Base-by-base conservation (phyloP, 306 rosid genomes). In the Prunus campanulata region DNA sequence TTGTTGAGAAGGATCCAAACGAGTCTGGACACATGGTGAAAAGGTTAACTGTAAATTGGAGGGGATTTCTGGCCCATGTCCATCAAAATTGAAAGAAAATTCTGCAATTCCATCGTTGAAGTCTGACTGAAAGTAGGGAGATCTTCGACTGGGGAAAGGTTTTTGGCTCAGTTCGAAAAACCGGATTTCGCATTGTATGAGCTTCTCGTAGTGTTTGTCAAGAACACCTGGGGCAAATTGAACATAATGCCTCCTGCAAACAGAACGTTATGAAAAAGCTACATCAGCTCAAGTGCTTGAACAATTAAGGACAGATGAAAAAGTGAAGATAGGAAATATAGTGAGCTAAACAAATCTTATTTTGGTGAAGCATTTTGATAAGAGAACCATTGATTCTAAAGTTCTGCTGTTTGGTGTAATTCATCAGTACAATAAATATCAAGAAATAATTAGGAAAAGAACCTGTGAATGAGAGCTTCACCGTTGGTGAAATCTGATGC, bases 151-250 rank as follows among this genome's bases (percentile, higher is more conserved):
- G 2, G 90, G 96, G 44, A 83, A 90, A 0, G 75, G 77, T 15
- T 59, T 65, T 57, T 20, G 47, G 74, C 87, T 86, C 70, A 88
- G 24, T 71, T 80, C 62, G 0, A 50, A n/a, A 70, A 90, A 74
- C 57, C 85, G 76, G 16, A 20, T 67, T 32, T 85, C 90, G 0
- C 70, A 52, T 52, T 79, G 79, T 55, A 85, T 39, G 22, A 90
- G 76, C 70, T 78, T 83, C 42, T 44, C 42, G 2, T 75, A 90
- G 74, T 78, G 86, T 61, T 74, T 68, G 67, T 85, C 87, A 66
- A 88, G 88, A 19, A 72, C 77, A 30, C 89, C 89, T 0, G 76
- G 81, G 68, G 87, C 85, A 61, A 88, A 86, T 68, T 76, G 80
- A 68, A 85, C 59, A 72, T 22, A 77, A 70, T 85, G 88, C 71